A percentile compares a stretch with the other conserved stretches of the same genome.
phyloP scores from a whole-genome alignment of 257 asterid species.

The Orobanche coerulescens region DNA sequence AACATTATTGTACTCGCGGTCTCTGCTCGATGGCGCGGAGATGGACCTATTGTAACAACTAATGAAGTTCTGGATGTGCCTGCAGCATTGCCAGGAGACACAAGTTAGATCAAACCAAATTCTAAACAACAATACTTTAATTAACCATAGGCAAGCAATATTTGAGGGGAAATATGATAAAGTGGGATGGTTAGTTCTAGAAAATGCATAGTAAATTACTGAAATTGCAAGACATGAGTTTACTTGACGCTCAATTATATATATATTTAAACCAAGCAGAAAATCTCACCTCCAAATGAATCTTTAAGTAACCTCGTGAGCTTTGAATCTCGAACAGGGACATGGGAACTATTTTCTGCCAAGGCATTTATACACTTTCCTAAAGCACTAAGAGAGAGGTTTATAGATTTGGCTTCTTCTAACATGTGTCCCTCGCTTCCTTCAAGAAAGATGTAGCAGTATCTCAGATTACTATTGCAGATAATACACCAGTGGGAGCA shows the following conservation, averaged over 20 bases:
- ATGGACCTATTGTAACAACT: conserved; percentile 88
- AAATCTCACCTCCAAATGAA: conserved; percentile 93
- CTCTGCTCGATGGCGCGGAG: conserved; percentile 99
- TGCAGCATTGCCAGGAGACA: conserved; percentile 32
- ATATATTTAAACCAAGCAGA: conserved; percentile 17
- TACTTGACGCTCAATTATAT: conserved; percentile 10
- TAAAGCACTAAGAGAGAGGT: conserved; percentile 92
- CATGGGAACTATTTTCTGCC: conserved; percentile 97
- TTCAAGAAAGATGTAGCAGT: conserved; percentile 33
- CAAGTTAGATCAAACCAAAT: conserved; percentile 20
- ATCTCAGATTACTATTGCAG: conserved; percentile 20
- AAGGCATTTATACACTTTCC: conserved; percentile 99
- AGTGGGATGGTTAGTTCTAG: conserved; percentile 7
- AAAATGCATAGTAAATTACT: conserved; percentile 16
- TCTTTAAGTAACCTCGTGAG: conserved; percentile 94
- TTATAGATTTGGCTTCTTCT: conserved; percentile 98
- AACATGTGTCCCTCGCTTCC: conserved; percentile 98
- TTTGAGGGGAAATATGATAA: not conserved
- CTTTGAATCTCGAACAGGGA: conserved; percentile 97
- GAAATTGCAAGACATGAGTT: conserved; percentile 5
- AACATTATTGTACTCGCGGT: conserved; percentile 88
- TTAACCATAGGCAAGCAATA: not conserved
- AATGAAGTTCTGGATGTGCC: conserved; percentile 97
- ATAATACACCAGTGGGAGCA: conserved; percentile 1
- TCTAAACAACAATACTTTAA: conserved; percentile 5